Conservation (phyloP, 257 asterid genomes). For the Primulina huaijiensis region DNA sequence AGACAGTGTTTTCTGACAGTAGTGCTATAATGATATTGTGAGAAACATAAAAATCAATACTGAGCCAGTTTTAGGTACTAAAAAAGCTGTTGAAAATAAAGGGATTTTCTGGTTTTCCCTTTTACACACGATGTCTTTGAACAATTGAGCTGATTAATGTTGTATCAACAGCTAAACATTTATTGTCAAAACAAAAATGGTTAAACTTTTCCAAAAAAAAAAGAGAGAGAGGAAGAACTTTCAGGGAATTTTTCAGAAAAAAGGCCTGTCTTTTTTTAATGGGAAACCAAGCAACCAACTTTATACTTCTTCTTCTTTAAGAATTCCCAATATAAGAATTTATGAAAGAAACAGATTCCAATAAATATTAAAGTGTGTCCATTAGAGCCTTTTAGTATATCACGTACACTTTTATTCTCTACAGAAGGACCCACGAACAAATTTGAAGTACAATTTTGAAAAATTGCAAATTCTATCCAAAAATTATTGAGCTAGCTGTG, state of each 20-base stretch:
- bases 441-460: neutral
- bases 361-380: neutral
- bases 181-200: neutral
- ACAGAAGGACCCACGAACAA: neutral
- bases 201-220: no score
- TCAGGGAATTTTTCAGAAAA: neutral
- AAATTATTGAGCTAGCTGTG: neutral
- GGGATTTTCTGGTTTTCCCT: neutral
- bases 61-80: slow-evolving; percentile 23
- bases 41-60: slow-evolving; percentile 23
- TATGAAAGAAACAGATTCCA: neutral
- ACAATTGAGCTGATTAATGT: neutral
- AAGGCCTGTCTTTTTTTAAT: neutral
- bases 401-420: neutral
- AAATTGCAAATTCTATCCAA: neutral
- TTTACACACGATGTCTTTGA: neutral
- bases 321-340: neutral
- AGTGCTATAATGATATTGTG: slow-evolving; percentile 25
- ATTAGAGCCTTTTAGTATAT: neutral
- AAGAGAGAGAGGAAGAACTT: neutral
- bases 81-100: slow-evolving; percentile 17
- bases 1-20: slow-evolving; percentile 18
- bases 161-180: neutral
- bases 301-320: neutral
- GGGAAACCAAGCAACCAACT: neutral